Evolutionary conservation across 1,139 yeast species (phyloP), one percentile per base, ranked within the genome.

Genomic region (Suhomyces terraborum): DNA sequence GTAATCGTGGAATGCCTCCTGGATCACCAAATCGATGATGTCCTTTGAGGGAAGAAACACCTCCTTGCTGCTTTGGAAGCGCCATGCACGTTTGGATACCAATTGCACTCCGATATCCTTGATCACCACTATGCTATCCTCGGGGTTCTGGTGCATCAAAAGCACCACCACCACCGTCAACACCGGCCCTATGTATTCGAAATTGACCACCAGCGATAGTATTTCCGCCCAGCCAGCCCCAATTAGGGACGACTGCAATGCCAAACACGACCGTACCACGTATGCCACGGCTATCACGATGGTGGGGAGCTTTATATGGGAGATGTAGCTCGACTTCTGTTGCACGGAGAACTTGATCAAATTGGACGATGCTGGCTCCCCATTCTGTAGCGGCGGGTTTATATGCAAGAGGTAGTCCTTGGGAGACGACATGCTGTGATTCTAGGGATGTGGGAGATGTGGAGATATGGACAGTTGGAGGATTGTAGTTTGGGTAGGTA

Each of bases 1-100:
- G 49, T 79, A 75, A 6, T 81, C 80, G 46, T 69, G 73, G 54
- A 83, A 82, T 1, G 85, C 88, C 56, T 84, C 91, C 52, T 82
- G 83, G 23, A 84, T 78, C 0, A 82, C 79, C 20, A 83, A 57
- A 55, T 82, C 88, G 4, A 77, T 72, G 38, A 83, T 71, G 33
- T 66, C 65, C 34, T 71, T 76, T 29, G 72, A 61, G 0, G 87
- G 82, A 10, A 81, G 68, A 52, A 82, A 80, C 18, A 40, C 40
- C 40, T 52, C 53, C 8, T 38, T 45, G 14, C 32, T 43, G 19
- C 35, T 46, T 22, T 58, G 55, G 42, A 64, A 62, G 41, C 51
- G 52, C 73, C 73, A 69, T 3, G 52, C 30, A 19, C 58, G 56
- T 30, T 54, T 52, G 4, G 66, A 59, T 8, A 55, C 50, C 20